Conservation (phyloP, 2,329 filamentous ascomycete genomes). For the Aulographum hederae region DNA sequence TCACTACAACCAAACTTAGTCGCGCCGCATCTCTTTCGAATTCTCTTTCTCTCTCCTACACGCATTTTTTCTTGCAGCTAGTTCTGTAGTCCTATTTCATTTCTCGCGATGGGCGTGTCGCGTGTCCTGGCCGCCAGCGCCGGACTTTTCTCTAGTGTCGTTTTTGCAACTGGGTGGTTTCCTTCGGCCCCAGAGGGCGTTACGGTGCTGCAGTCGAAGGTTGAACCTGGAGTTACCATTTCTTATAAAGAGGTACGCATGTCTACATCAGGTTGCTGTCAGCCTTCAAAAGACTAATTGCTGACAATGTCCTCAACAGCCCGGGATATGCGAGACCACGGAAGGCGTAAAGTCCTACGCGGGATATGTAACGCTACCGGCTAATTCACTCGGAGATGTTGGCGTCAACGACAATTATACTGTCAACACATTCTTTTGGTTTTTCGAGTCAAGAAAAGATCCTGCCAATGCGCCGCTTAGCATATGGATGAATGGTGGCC, state of each 20-base stretch:
- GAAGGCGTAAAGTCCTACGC: slow-evolving; percentile 37
- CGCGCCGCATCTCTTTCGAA: no score
- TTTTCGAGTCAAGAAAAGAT: slow-evolving; percentile 40
- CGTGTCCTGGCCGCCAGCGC: no score
- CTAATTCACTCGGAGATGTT: slow-evolving; percentile 20
- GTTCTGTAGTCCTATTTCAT: no score
- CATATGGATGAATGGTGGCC: slow-evolving; percentile 43
- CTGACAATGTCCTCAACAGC: not conserved
- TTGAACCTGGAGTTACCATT: not conserved
- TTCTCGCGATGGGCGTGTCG: no score
- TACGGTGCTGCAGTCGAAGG: slow-evolving; percentile 1
- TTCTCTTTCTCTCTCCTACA: no score
- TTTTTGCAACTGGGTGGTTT: no score
- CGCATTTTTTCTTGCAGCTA: no score
- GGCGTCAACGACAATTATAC: slow-evolving; percentile 27
- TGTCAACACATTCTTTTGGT: slow-evolving; percentile 46
- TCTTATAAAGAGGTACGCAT: not conserved
- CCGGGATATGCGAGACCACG: slow-evolving; percentile 36
- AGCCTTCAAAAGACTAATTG: not conserved
- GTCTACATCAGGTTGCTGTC: not conserved
- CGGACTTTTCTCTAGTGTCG: no score
- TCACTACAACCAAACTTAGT: no score
- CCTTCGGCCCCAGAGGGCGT: slow-evolving; percentile 2
- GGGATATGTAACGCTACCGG: slow-evolving; percentile 40
- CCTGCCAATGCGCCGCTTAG: slow-evolving; percentile 36